Base-by-base conservation (phyloP, 23 red algal species). In the Gracilaria vermiculophylla region DNA sequence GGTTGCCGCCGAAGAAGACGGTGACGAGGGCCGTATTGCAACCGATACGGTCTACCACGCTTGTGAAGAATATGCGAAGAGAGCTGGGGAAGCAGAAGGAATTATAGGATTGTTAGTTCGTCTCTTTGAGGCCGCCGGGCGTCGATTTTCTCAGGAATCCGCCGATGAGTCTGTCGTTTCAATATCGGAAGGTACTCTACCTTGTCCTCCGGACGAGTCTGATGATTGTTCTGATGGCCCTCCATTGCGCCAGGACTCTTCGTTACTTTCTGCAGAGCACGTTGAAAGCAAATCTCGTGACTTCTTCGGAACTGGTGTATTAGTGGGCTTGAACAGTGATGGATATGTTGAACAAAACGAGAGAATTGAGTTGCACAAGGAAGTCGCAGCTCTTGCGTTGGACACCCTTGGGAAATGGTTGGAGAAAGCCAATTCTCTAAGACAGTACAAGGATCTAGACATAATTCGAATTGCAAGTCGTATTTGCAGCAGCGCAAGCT, bases 11-110 rank as follows among this genome's bases (percentile, higher is more conserved):
- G 84, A 88, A 41, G 84, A 88, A 61, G 84, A 88, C 50, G 84
- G 84, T 65, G 84, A 88, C 42, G 84, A 88, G 39, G 84, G 84
- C 17, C 84, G 84, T n/a, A 88, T 88, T 76, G 84, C 84, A 15
- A 69, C 84, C 56, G 44, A 56, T 49, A 88, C 84, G 31, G 69
- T 88, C 12, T 88, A 88, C 42, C 84, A 88, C 21, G 84, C 84
- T 45, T 88, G 84, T 45, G 84, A 88, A 70, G 84, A 88, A 44
- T 88, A 88, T 20, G 84, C 84, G 33, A 69, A 88, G 57, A 76
- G 84, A 62, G 24, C 84, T 77, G 84, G 69, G 16, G 84, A 88
- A 42, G 43, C 16, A 28, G 84, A 88, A 36, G 84, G 84, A 69
- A 77, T 88, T 15, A 88, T 88, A 39, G 84, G 84, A 7, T 28